A percentile compares a stretch with the other conserved stretches of the same genome.
Conservation (phyloP, 23 red algal genomes). For the Chondrus crispus region DNA sequence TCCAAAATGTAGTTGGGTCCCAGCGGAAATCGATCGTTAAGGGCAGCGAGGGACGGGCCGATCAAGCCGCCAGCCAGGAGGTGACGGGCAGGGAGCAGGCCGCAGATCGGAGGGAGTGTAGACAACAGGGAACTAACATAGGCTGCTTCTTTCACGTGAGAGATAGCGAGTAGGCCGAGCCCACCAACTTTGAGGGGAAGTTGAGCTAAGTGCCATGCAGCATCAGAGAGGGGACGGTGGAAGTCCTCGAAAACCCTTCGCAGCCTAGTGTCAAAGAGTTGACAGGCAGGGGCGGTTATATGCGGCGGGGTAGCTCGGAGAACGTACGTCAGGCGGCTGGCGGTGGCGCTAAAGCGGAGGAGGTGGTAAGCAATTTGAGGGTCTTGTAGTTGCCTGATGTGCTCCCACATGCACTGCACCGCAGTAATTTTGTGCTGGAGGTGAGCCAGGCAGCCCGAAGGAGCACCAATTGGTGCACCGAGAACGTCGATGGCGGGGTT, state of each 20-base stretch:
- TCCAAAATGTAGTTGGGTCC: too few relatives aligned
- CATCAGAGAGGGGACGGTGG: neutral
- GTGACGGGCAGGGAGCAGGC: too few relatives aligned
- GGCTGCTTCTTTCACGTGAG: too few relatives aligned
- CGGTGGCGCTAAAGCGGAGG: neutral
- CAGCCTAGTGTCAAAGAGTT: neutral
- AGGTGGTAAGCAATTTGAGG: neutral
- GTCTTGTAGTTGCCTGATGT: neutral
- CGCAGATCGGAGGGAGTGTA: too few relatives aligned
- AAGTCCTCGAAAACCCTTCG: neutral
- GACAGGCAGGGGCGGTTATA: neutral
- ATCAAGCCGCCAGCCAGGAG: too few relatives aligned
- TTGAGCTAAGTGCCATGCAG: neutral
- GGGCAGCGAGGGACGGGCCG: too few relatives aligned
- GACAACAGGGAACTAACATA: too few relatives aligned
- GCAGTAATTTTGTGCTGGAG: neutral
- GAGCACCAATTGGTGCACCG: neutral
- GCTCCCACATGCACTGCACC: neutral
- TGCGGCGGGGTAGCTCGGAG: slow-evolving; percentile 9
- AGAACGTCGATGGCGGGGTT: neutral
- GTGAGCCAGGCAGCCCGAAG: neutral
- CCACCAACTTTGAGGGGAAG: neutral
- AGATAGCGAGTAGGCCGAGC: too few relatives aligned
- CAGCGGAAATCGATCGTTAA: too few relatives aligned
- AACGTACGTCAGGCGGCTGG: neutral